Conservation (phyloP, 352 stramenopile genomes). For the Phytophthora pisi region DNA sequence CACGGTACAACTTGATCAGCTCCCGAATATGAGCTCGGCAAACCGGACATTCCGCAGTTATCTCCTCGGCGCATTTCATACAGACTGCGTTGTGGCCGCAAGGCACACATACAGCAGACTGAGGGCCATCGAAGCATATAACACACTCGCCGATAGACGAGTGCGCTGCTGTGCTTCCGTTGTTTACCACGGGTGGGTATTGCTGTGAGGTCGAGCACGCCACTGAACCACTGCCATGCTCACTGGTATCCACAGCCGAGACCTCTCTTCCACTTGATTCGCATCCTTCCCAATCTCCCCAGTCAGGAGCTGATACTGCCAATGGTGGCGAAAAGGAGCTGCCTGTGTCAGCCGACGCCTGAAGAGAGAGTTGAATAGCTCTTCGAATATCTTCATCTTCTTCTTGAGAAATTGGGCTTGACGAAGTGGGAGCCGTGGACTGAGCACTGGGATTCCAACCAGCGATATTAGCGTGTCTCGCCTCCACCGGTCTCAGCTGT, state of each 20-base stretch:
- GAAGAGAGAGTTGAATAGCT: constrained; percentile 64
- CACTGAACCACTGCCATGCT: constrained; percentile 7
- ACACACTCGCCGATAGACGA: constrained; percentile 74
- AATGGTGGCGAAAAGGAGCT: constrained; percentile 28
- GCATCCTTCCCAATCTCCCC: constrained; percentile 38
- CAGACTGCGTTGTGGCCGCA: constrained; percentile 86
- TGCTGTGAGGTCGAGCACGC: constrained; percentile 8
- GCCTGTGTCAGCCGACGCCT: constrained; percentile 22
- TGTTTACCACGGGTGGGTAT: constrained; percentile 40
- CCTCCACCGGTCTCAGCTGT: constrained; percentile 5
- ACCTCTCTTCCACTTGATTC: constrained; percentile 10
- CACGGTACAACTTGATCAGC: constrained; percentile 81
- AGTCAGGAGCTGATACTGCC: constrained; percentile 53
- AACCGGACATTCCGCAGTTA: constrained; percentile 74
- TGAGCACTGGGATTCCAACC: constrained; percentile 16
- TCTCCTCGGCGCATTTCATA: constrained; percentile 77
- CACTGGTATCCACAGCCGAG: constrained; percentile 8
- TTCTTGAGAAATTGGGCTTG: constrained; percentile 17
- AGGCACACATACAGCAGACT: constrained; percentile 78
- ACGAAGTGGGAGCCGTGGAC: constrained; percentile 1
- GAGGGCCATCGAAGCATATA: constrained; percentile 78
- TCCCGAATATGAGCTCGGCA: constrained; percentile 72
- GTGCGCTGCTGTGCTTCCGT: constrained; percentile 38
- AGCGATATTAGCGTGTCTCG: constrained; percentile 7
- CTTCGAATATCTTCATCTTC: constrained; percentile 62